These are phyloP conservation scores for Ganoderma lingzhi DNA, from an alignment of 1,284 basidiomycete species.

Conservation along the genomic window DNA sequence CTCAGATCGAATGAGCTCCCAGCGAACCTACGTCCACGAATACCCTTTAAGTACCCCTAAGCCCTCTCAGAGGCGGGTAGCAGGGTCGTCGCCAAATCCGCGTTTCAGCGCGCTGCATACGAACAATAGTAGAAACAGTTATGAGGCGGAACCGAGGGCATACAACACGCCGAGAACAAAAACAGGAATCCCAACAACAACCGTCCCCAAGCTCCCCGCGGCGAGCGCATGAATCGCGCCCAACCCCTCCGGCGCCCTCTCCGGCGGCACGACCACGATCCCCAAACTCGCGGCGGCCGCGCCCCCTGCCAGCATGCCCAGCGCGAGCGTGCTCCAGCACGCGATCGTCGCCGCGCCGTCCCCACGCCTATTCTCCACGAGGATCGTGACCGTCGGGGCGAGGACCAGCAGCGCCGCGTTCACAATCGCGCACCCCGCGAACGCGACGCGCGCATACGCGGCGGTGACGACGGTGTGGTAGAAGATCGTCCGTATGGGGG, in stretches of 20 bases:
- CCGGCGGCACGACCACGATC: neutral
- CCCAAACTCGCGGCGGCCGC: neutral
- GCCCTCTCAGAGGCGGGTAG: neutral
- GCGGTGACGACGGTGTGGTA: too few relatives aligned
- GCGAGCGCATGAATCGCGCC: neutral
- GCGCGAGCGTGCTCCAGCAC: too few relatives aligned
- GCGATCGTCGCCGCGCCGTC: too few relatives aligned
- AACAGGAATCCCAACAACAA: neutral
- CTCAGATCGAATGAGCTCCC: neutral
- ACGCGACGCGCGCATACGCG: slow-evolving; percentile 6
- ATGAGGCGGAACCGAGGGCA: neutral
- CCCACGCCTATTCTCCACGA: too few relatives aligned
- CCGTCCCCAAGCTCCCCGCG: slow-evolving; percentile 2
- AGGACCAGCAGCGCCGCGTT: neutral
- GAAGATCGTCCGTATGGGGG: neutral
- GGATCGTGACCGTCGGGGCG: neutral
- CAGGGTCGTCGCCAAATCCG: neutral
- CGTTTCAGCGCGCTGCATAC: neutral
- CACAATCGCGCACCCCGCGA: slow-evolving; percentile 6
- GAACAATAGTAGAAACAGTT: neutral
- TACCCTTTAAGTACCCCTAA: neutral
- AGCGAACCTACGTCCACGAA: neutral
- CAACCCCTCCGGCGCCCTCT: neutral
- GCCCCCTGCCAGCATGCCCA: neutral
- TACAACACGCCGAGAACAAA: neutral